Evolutionary conservation across 495 filamentous ascomycete genomes (phyloP).

Genomic region (Penicillium verhagenii): DNA sequence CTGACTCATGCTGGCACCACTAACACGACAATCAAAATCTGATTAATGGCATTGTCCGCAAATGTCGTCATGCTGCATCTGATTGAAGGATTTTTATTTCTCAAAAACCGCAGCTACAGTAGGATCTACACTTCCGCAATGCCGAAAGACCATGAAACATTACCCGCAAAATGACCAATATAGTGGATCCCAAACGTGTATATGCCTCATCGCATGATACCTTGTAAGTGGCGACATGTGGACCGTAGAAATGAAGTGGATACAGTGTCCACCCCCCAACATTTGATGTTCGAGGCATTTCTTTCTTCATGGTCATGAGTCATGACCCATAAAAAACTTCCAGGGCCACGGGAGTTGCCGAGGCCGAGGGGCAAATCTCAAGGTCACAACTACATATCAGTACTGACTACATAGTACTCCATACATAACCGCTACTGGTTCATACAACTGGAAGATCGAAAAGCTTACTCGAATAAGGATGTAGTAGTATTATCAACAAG

Average conservation of each 20-base stretch:
- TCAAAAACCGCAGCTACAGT: too few relatives aligned
- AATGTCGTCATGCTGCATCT: too few relatives aligned
- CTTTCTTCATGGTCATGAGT: too few relatives aligned
- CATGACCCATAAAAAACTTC: background rate
- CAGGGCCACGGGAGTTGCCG: too few relatives aligned
- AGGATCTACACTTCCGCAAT: background rate
- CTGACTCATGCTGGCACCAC: too few relatives aligned
- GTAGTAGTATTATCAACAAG: constrained; percentile 22
- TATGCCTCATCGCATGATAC: background rate
- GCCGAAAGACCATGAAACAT: background rate
- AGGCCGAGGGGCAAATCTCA: too few relatives aligned
- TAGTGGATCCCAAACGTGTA: background rate
- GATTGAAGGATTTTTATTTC: too few relatives aligned
- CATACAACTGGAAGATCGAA: background rate
- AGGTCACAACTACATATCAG: too few relatives aligned
- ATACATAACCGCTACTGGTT: too few relatives aligned
- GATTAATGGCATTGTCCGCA: too few relatives aligned
- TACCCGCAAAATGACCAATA: background rate
- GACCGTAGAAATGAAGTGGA: background rate
- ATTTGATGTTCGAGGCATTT: background rate
- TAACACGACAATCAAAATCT: too few relatives aligned
- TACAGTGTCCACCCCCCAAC: background rate
- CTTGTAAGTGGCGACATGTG: background rate
- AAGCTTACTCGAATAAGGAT: constrained; percentile 5
- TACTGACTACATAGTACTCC: too few relatives aligned